Evolutionary conservation across 345 rosid species (phyloP).

Genomic region (Fremontodendron californicum): DNA sequence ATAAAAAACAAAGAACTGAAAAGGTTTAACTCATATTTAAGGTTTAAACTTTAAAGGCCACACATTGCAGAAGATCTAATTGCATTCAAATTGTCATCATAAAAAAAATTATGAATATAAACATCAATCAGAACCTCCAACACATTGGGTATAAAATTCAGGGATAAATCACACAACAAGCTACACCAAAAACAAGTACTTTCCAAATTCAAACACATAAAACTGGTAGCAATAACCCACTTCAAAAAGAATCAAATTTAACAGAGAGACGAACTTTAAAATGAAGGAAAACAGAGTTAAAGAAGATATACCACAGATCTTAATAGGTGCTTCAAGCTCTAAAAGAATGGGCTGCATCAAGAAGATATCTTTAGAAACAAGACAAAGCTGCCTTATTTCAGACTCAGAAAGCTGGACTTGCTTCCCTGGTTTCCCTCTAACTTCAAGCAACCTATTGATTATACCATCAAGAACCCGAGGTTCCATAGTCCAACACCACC

Average conservation of each 20-base stretch:
- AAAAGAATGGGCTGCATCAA: slow-evolving; percentile 51
- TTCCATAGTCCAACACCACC: slow-evolving; percentile 29
- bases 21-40: background rate
- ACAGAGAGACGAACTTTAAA: background rate
- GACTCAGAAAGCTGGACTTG: slow-evolving; percentile 51
- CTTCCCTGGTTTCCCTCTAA: slow-evolving; percentile 50
- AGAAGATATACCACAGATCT: slow-evolving; percentile 48
- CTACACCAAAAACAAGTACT: background rate
- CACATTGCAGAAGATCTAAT: background rate
- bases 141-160: background rate
- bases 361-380: slow-evolving; percentile 44
- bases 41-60: background rate
- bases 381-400: slow-evolving; percentile 59
- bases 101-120: background rate
- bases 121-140: background rate
- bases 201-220: background rate
- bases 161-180: background rate
- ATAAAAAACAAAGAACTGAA: background rate
- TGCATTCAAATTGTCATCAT: background rate
- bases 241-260: background rate
- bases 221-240: background rate
- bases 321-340: slow-evolving; percentile 62
- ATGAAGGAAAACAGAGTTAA: background rate
- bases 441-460: slow-evolving; percentile 53
- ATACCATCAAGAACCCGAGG: slow-evolving; percentile 43